Evolutionary conservation across 768 basidiomycete genomes (phyloP), one percentile per base, ranked within the genome.

Genomic region (Ramaria rubella): DNA sequence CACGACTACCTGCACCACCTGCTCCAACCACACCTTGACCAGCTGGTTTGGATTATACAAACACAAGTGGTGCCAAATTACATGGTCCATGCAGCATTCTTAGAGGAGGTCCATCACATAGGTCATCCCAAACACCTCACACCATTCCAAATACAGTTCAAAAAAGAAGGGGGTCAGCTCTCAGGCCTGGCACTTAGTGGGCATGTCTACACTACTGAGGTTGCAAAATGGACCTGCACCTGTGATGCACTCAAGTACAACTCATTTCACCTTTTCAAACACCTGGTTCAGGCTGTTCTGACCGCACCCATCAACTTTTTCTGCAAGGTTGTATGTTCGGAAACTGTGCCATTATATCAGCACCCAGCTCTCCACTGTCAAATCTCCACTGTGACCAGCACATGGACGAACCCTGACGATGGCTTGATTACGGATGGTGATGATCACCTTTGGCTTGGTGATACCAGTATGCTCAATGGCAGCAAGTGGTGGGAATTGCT

Each of bases 41-140:
- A 70, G 9, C 62, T 69, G n/a, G 60, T 72, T 11, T 69, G 64
- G 61, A 64, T 72, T 49, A 45, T 72, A 5, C 62, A 66, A 34
- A 44, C 62, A 24, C 58, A 65, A 30, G 67, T 70, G 2, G 63
- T 65, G 3, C 69, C 67, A 1, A 48, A 43, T 21, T 68, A 65
- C 50, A 24, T 65, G 19, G 58, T 58, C 0, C 61, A 60, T 0
- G 54, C 52, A 1, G 53, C 62, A 4, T 31, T 55, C 6, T 58
- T 67, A 8, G 52, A 60, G 5, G 57, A 63, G 19, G 40, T 12
- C 2, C 50, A 61, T 43, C 59, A 62, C 0, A 15, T 65, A 2
- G 70, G 69, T 0, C 56, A 63, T 1, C 48, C 66, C 6, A 65
- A 62, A 33, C 6, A 55, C 9, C 61, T 68, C 0, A 64, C 65